phyloP scores from a whole-genome alignment of 176 grass and related monocot genomes.

The Coix lacrymajobi region DNA sequence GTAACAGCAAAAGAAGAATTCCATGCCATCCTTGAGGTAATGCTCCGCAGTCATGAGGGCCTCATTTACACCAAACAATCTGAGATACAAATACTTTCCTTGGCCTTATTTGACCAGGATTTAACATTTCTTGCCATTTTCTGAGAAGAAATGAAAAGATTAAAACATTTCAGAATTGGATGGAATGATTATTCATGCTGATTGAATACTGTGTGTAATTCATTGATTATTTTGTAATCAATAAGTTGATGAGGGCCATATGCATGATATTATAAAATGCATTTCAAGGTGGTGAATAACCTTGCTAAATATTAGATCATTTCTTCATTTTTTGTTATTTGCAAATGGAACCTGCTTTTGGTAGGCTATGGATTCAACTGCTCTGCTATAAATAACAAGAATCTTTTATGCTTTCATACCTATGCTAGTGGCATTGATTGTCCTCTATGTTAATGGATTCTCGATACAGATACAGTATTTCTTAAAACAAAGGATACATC shows the following conservation, averaged over 20 bases:
- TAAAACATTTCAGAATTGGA: neutral
- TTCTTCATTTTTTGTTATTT: neutral
- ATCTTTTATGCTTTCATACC: neutral
- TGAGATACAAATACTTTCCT: neutral
- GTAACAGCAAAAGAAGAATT: constrained; percentile 98
- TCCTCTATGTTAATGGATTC: neutral
- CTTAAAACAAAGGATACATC: neutral
- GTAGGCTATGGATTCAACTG: neutral
- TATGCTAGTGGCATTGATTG: neutral
- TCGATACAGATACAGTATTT: neutral
- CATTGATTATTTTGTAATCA: neutral
- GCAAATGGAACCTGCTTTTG: neutral
- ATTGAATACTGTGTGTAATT: neutral
- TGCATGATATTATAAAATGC: neutral
- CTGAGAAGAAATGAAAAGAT: neutral
- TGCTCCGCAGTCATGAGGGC: neutral
- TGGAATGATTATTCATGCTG: neutral
- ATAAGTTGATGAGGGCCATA: neutral
- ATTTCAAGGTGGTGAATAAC: neutral
- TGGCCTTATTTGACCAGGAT: neutral
- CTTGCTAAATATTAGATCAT: neutral
- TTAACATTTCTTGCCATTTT: neutral
- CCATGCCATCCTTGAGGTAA: constrained; percentile 96
- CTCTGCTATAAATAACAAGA: neutral
- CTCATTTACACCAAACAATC: neutral